phyloP scores from a whole-genome alignment of 2,329 filamentous ascomycete genomes.

The Tothia fuscella region DNA sequence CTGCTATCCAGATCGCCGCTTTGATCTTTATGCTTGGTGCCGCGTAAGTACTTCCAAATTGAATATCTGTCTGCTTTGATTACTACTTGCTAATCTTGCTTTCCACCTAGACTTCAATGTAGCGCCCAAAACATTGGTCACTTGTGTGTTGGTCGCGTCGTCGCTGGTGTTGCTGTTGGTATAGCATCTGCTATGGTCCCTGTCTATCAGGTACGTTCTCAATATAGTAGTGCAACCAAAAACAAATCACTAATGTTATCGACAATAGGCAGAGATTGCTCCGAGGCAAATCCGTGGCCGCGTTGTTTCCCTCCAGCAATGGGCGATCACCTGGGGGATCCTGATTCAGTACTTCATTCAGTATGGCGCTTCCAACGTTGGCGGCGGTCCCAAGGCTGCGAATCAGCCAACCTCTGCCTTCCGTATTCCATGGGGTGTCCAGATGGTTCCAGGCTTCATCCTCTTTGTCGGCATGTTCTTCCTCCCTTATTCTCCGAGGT shows the following conservation, averaged over 20 bases:
- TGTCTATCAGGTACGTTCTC: too few species aligned
- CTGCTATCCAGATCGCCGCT: conserved; percentile 32
- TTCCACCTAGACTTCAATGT: conserved; percentile 18
- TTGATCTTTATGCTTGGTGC: conserved; percentile 36
- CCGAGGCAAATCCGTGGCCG: conserved; percentile 37
- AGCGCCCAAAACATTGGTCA: conserved; percentile 27
- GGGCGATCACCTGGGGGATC: conserved; percentile 56
- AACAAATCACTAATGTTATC: too few species aligned
- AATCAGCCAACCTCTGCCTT: conserved; percentile 33
- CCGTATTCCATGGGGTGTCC: conserved; percentile 32
- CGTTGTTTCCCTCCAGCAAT: conserved; percentile 50
- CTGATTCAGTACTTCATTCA: conserved; percentile 53
- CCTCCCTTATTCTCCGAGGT: conserved; percentile 46
- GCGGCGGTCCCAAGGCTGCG: conserved; percentile 27
- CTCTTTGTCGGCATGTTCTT: conserved; percentile 30
- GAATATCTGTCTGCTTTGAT: neutral
- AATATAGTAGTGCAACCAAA: too few species aligned
- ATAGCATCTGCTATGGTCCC: conserved; percentile 86
- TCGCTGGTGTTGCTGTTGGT: conserved; percentile 76
- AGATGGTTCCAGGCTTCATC: conserved; percentile 29
- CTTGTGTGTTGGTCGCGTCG: conserved; percentile 56
- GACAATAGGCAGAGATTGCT: conserved; percentile 70
- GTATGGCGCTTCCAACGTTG: conserved; percentile 47
- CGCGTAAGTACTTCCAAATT: conserved; percentile 15
- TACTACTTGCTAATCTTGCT: neutral